These are phyloP conservation scores for Pseudopyrenochaeta lycopersici DNA, from an alignment of 2,329 filamentous ascomycete genomes.

Conservation along the genomic window DNA sequence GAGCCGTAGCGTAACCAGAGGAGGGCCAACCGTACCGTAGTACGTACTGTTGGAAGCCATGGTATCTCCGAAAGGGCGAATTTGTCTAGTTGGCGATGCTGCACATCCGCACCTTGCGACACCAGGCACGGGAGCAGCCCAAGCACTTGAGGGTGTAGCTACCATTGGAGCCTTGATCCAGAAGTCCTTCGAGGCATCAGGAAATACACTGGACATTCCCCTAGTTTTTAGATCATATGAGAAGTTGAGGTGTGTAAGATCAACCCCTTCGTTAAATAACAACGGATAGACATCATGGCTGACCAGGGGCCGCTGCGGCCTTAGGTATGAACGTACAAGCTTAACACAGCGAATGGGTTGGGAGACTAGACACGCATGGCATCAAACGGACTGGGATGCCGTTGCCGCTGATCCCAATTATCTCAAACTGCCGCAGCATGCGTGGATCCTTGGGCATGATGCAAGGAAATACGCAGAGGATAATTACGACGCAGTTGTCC, in stretches of 20 bases:
- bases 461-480: constrained; percentile 8
- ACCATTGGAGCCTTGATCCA: neutral
- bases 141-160: constrained; percentile 16
- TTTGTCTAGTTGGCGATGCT: constrained; percentile 11
- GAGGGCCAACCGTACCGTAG: no score
- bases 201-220: neutral
- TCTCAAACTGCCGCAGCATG: constrained; percentile 9
- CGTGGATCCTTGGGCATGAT: constrained; percentile 11
- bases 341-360: constrained; percentile 14
- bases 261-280: neutral
- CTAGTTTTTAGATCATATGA: neutral
- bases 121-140: constrained; percentile 9
- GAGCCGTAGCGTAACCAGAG: no score
- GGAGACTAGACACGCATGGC: constrained; percentile 12
- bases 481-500: constrained; percentile 2
- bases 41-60: no score
- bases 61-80: constrained; percentile 3
- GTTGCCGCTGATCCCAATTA: constrained; percentile 4
- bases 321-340: constrained; percentile 7
- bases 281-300: neutral
- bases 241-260: neutral
- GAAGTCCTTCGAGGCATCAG: neutral
- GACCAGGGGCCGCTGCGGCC: no score
- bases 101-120: constrained; percentile 17
- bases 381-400: constrained; percentile 11